Conservation (phyloP, 495 filamentous ascomycete species). For the Hypoxylon cercidicola region DNA sequence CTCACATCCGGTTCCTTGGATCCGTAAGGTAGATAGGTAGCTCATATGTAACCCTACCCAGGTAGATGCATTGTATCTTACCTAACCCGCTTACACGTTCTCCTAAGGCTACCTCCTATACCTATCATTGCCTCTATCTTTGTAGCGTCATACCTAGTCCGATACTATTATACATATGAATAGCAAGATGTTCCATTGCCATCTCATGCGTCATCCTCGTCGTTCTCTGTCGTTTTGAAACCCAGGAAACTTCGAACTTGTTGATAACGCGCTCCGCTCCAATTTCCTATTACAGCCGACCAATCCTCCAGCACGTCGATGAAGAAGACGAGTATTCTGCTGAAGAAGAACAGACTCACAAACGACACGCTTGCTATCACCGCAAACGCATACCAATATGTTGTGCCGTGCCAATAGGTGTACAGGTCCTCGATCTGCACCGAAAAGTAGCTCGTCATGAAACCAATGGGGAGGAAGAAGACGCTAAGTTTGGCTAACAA, state of each 20-base stretch:
- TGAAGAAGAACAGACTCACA: conserved; percentile 65
- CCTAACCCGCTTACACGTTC: conserved; percentile 1
- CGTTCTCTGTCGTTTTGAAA: conserved; percentile 17
- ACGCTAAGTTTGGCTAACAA: conserved; percentile 86
- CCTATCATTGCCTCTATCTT: background rate
- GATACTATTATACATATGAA: background rate
- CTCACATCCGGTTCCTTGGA: background rate
- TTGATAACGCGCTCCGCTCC: conserved; percentile 21
- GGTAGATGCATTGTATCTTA: background rate
- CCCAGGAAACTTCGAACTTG: conserved; percentile 10
- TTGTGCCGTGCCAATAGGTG: conserved; percentile 64
- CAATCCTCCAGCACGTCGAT: conserved; percentile 62
- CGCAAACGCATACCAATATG: conserved; percentile 80
- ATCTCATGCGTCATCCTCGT: conserved; percentile 27
- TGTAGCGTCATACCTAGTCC: background rate
- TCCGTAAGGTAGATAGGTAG: background rate
- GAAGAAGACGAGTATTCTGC: conserved; percentile 56
- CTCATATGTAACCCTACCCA: conserved; percentile 1
- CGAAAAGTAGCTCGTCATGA: conserved; percentile 88
- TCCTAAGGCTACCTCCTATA: background rate
- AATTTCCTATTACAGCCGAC: conserved; percentile 30
- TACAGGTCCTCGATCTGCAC: conserved; percentile 71
- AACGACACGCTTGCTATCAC: conserved; percentile 74
- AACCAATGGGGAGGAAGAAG: conserved; percentile 82
- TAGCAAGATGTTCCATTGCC: background rate